phyloP scores from a whole-genome alignment of 169 alveolate genomes.

The Blepharisma undulans region DNA sequence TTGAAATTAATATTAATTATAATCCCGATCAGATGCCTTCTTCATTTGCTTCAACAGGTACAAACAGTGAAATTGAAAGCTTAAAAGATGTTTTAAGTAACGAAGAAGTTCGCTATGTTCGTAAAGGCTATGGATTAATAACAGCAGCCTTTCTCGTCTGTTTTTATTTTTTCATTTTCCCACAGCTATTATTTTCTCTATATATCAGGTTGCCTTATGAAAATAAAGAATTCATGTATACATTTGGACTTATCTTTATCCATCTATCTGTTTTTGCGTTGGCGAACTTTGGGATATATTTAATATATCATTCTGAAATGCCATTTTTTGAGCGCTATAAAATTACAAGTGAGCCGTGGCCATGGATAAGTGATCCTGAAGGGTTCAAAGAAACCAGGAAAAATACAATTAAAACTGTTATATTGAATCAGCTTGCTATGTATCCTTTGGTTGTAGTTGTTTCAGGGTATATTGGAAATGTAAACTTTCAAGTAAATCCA shows the following conservation, averaged over 20 bases:
- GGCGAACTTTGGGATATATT: constrained; percentile 40
- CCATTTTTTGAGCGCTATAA: constrained; percentile 77
- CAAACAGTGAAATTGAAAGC: constrained; percentile 48
- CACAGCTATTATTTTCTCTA: background rate
- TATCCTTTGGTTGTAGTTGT: background rate
- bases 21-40: background rate
- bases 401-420: constrained; percentile 4
- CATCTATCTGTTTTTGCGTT: constrained; percentile 29
- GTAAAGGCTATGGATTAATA: constrained; percentile 51
- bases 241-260: constrained; percentile 1
- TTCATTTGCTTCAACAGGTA: constrained; percentile 48
- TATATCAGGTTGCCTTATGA: background rate
- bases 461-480: background rate
- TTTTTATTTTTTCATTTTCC: constrained; percentile 14
- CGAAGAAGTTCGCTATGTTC: constrained; percentile 32
- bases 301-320: constrained; percentile 48
- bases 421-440: constrained; percentile 26
- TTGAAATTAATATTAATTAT: background rate
- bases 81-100: background rate
- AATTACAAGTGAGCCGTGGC: constrained; percentile 49
- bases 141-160: constrained; percentile 15
- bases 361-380: constrained; percentile 46
- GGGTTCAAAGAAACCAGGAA: constrained; percentile 7
- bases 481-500: background rate
- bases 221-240: background rate